Base-by-base conservation (phyloP, 192 early-diverging fungal species). In the Entomortierella lignicola region DNA sequence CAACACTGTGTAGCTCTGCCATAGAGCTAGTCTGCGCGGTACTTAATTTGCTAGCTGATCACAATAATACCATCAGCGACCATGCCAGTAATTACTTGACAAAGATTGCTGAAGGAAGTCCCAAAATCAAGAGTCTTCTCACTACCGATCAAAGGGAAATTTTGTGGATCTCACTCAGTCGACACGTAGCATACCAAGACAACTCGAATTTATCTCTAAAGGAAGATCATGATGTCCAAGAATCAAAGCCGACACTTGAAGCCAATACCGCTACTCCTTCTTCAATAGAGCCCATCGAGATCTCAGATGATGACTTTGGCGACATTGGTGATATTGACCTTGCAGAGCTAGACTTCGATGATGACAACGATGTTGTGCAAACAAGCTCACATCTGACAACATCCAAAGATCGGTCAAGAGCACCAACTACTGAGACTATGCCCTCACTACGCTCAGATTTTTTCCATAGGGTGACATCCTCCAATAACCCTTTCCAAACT, bases 221-320 rank as follows among this genome's bases (percentile, higher is more conserved):
- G 20, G 20, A 50, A 43, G 21, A 15, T 3, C 42, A 34, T 26
- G 30, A 13, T 34, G 18, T 57, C 7, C 55, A 54, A 29, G 42
- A 56, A 51, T 26, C 43, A 23, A 43, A 26, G 31, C 37, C 26
- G 4, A 12, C 31, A 52, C 0, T 23, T 11, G 60, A 11, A 4
- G 12, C 11, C 30, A 15, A 21, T 4, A 39, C 57, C 20, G 37
- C 11, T 6, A 1, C 30, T 20, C 13, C 57, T 17, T 27, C 34
- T 21, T 18, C 31, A n/a, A 43, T 53, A 18, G 57, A 29, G 18
- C 27, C 62, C 7, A 73, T 83, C 17, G 82, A 73, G 41, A 72
- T 83, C 11, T 79, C 74, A n/a, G 82, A 83, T 31, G 82, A 80
- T 31, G 80, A 80, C 3, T 83, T 83, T 71, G 82, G 56, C 34